Evolutionary conservation across 345 rosid genomes (phyloP).

Genomic region (Sapria himalayana): DNA sequence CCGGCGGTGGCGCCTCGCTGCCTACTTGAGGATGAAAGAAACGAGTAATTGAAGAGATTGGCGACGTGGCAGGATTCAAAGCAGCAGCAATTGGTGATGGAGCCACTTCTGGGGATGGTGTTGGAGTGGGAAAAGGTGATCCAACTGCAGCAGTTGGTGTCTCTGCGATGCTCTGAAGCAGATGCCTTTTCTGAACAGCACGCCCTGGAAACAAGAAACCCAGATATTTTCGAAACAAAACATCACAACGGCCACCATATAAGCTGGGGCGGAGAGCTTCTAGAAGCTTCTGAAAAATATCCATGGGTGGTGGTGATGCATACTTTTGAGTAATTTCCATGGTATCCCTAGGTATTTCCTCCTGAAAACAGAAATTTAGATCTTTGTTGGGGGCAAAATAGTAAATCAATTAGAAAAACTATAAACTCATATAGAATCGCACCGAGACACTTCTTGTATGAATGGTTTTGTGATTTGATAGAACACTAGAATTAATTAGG

Average conservation of each 20-base stretch:
- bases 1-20: conserved; percentile 11
- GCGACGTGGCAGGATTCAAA: not conserved
- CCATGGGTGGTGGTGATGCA: conserved; percentile 11
- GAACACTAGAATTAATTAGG: conserved; percentile 7
- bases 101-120: conserved; percentile 10
- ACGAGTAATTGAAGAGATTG: conserved; percentile 8
- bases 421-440: conserved; percentile 39
- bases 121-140: conserved; percentile 12
- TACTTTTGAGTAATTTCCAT: conserved; percentile 10
- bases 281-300: conserved; percentile 21
- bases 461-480: conserved; percentile 37
- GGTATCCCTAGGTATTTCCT: conserved; percentile 10
- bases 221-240: conserved; percentile 14
- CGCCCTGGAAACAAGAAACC: conserved; percentile 13
- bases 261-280: conserved; percentile 20
- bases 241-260: conserved; percentile 19
- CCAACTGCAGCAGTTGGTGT: conserved; percentile 13
- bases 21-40: conserved; percentile 13
- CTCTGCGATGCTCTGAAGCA: conserved; percentile 14
- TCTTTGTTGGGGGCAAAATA: conserved; percentile 22
- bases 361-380: conserved; percentile 21
- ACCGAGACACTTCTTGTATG: too few relatives aligned
- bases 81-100: conserved; percentile 6
- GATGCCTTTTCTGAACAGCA: conserved; percentile 18
- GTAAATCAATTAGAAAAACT: conserved; percentile 30